These are phyloP conservation scores for Nakaseomyces glabratus DNA, from an alignment of 1,139 yeast species.

Conservation along the genomic window DNA sequence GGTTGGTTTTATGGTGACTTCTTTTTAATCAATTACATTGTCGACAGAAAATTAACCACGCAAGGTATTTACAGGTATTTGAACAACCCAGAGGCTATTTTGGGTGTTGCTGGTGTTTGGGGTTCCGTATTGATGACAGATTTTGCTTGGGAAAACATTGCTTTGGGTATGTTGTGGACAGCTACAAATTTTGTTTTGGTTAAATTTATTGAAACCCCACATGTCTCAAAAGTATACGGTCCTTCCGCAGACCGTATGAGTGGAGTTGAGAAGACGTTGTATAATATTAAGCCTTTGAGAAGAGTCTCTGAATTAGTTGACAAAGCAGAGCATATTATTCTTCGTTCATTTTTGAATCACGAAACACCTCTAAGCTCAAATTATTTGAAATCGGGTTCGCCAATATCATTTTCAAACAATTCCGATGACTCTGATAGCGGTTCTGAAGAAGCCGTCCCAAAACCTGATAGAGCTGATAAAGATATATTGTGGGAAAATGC, in stretches of 20 bases:
- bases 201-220: constrained; percentile 69
- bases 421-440: neutral
- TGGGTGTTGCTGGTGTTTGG: constrained; percentile 81
- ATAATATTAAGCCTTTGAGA: constrained; percentile 30
- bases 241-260: constrained; percentile 42
- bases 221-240: constrained; percentile 73
- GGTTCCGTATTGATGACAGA: constrained; percentile 55
- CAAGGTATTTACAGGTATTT: constrained; percentile 80
- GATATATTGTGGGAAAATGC: constrained; percentile 6
- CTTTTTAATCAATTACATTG: constrained; percentile 50
- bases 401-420: constrained; percentile 1
- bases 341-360: constrained; percentile 16
- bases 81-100: constrained; percentile 76
- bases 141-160: constrained; percentile 48
- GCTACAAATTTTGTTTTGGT: constrained; percentile 57
- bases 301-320: constrained; percentile 31
- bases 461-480: constrained; percentile 3
- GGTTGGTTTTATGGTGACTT: constrained; percentile 92
- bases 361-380: constrained; percentile 31
- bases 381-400: constrained; percentile 3
- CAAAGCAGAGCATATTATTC: constrained; percentile 21
- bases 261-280: constrained; percentile 56
- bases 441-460: constrained; percentile 1
- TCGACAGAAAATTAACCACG: constrained; percentile 44
- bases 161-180: constrained; percentile 61